Conservation (phyloP, 306 rosid species). For the Cucumis cinereus region DNA sequence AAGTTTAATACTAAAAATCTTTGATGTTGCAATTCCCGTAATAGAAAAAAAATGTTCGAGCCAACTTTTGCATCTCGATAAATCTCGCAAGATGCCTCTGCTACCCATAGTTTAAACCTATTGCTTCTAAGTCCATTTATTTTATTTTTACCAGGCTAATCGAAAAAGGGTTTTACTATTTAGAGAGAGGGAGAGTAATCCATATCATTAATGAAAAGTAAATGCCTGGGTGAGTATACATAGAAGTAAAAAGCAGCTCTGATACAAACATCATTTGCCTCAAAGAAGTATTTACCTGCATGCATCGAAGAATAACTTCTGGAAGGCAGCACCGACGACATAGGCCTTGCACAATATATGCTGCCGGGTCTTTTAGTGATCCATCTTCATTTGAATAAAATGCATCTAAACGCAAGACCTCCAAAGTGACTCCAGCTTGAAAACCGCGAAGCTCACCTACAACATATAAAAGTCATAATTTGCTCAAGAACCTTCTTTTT, state of each 20-base stretch:
- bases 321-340: slow-evolving; percentile 95
- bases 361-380: slow-evolving; percentile 48
- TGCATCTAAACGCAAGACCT: slow-evolving; percentile 83
- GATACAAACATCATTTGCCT: not conserved
- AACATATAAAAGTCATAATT: slow-evolving; percentile 16
- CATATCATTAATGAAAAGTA: not conserved
- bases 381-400: slow-evolving; percentile 71
- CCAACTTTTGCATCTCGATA: too few relatives aligned
- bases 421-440: slow-evolving; percentile 86
- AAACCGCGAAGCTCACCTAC: slow-evolving; percentile 94
- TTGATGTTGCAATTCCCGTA: too few relatives aligned
- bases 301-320: slow-evolving; percentile 79
- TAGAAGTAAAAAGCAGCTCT: not conserved
- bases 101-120: too few relatives aligned
- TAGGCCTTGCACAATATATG: slow-evolving; percentile 70
- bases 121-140: too few relatives aligned
- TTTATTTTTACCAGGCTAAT: not conserved
- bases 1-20: too few relatives aligned
- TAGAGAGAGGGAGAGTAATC: not conserved
- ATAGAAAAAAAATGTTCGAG: too few relatives aligned
- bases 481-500: not conserved
- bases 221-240: too few relatives aligned
- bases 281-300: slow-evolving; percentile 56
- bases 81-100: too few relatives aligned
- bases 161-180: not conserved